Percentiles rank a stretch among this genome's conserved stretches.
phyloP scores from a whole-genome alignment of 805 yeast genomes.

The Schwanniomyces polymorphus region DNA sequence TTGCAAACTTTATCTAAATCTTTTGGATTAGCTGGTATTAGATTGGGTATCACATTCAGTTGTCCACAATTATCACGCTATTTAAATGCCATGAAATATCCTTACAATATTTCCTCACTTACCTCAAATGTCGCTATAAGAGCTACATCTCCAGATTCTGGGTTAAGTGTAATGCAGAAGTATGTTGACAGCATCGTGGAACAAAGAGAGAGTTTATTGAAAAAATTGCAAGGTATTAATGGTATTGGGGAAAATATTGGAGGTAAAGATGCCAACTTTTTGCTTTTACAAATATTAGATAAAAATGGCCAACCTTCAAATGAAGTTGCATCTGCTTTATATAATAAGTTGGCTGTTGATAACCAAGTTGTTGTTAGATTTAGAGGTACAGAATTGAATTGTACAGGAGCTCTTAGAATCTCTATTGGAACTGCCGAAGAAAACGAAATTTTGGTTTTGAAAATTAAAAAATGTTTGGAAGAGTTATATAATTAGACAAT shows the following conservation, averaged over 20 bases:
- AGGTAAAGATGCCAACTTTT: slow-evolving; percentile 82
- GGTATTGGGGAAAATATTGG: slow-evolving; percentile 79
- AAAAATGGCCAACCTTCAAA: slow-evolving; percentile 64
- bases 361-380: slow-evolving; percentile 84
- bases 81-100: slow-evolving; percentile 91
- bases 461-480: slow-evolving; percentile 33
- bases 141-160: slow-evolving; percentile 58
- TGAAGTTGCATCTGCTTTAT: slow-evolving; percentile 63
- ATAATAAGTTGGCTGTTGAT: slow-evolving; percentile 67
- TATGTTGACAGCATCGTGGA: slow-evolving; percentile 49
- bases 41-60: slow-evolving; percentile 81
- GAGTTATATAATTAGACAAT: slow-evolving; percentile 8
- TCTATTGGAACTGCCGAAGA: slow-evolving; percentile 85
- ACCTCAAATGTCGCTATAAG: slow-evolving; percentile 75
- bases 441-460: slow-evolving; percentile 55
- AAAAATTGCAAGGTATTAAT: slow-evolving; percentile 53
- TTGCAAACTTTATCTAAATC: slow-evolving; percentile 93
- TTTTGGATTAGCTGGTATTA: slow-evolving; percentile 93
- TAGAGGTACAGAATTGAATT: slow-evolving; percentile 88
- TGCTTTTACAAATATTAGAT: slow-evolving; percentile 71
- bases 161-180: slow-evolving; percentile 58
- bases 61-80: slow-evolving; percentile 58
- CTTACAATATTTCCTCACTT: slow-evolving; percentile 85
- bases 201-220: slow-evolving; percentile 57
- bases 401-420: slow-evolving; percentile 82